Evolutionary conservation across 1,284 basidiomycete species (phyloP).

Genomic region (Ceratobasidium papillatum): DNA sequence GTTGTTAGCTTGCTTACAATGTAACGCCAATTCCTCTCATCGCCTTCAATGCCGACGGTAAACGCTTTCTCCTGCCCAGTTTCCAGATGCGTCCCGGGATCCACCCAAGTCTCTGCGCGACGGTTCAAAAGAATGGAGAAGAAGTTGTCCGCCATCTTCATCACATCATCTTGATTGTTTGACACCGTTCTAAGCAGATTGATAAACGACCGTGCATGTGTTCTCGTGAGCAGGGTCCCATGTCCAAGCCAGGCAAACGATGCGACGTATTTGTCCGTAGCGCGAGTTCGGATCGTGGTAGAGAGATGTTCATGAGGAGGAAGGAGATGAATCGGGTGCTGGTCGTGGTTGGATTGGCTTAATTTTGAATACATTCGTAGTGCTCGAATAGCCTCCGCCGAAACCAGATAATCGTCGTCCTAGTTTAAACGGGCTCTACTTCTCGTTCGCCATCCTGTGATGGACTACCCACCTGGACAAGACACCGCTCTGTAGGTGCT

Average conservation of each 20-base stretch:
- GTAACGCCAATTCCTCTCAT: conserved; percentile 29
- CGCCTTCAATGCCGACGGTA: conserved; percentile 17
- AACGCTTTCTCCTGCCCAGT: conserved; percentile 15
- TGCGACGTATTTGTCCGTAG: background rate
- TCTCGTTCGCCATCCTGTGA: background rate
- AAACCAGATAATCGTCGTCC: conserved; percentile 32
- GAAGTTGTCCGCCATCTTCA: conserved; percentile 38
- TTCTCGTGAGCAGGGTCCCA: conserved; percentile 19
- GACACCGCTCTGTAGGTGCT: conserved; percentile 7
- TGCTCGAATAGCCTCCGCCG: conserved; percentile 24
- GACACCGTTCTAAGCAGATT: background rate
- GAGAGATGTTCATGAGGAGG: conserved; percentile 36
- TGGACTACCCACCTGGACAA: conserved; percentile 5
- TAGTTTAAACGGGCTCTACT: background rate
- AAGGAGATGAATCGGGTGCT: conserved; percentile 26
- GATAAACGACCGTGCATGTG: conserved; percentile 17
- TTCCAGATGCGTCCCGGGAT: conserved; percentile 13
- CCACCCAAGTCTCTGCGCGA: conserved; percentile 21
- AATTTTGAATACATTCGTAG: conserved; percentile 19
- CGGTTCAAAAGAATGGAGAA: conserved; percentile 28
- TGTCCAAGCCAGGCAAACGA: conserved; percentile 39
- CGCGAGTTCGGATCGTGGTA: conserved; percentile 29
- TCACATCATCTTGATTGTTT: conserved; percentile 15
- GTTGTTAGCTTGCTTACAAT: background rate
- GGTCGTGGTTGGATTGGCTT: background rate